Base-by-base conservation (phyloP, 345 rosid species). In the Angophora floribunda region DNA sequence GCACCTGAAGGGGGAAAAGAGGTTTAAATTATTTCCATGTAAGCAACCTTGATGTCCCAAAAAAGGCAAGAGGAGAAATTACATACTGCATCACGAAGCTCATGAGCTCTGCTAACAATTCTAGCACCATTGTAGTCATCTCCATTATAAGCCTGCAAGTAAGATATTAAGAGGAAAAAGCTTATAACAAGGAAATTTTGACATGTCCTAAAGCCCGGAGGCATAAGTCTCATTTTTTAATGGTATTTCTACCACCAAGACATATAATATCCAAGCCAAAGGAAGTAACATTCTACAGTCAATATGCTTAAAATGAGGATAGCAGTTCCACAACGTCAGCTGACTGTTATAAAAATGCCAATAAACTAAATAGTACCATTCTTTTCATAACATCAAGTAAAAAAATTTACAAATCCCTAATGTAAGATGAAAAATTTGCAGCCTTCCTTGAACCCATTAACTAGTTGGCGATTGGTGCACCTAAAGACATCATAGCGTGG, bases 71-170 rank as follows among this genome's bases (percentile, higher is more conserved):
- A 51, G 49, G 52, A 47, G 87, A 85, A 79, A 51, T 87, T 85
- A 10, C 95, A 44, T 94, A 98, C 99, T 24, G 96, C 94, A 95
- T 98, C 99, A 52, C 96, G 96, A 87, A 98, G 99, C 94, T 98
- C 99, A 89, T 92, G 92, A 80, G 98, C 94, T 93, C 99, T 93
- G 88, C 99, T 97, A 47, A 98, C 96, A 65, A 98, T 98, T 92
- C 99, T 94, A 52, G 99, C 93, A 85, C 99, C 99, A 89, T 95
- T 94, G 89, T 97, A 98, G 93, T 98, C 99, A 94, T 96, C 95
- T 87, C 99, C 99, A 67, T 98, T 98, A 87, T 95, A 98, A 67
- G 89, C 96, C 99, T 98, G 93, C 82, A 91, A 88, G 49, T 90
- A 87, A 87, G 82, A 47, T 61, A 85, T 57, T 53, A 89, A 75